These are phyloP conservation scores for Pseudozyma sp. DNA, from an alignment of 1,284 basidiomycete species.

Conservation along the genomic window DNA sequence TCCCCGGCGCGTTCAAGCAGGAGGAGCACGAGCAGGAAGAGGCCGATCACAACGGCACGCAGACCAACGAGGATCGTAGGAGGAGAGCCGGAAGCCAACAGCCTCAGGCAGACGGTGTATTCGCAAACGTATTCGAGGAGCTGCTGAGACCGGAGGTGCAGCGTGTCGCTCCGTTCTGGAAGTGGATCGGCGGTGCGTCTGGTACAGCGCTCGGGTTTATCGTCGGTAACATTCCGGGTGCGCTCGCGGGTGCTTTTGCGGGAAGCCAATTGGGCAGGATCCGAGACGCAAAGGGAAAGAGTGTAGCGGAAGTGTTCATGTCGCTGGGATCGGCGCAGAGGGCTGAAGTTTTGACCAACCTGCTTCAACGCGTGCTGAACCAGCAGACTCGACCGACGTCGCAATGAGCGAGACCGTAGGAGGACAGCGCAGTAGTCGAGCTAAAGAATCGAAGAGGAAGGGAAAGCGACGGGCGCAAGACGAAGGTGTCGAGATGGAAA, in stretches of 20 bases:
- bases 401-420: slow-evolving; percentile 12
- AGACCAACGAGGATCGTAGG: slow-evolving; percentile 14
- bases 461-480: neutral
- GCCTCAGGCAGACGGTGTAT: slow-evolving; percentile 58
- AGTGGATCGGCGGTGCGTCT: slow-evolving; percentile 61
- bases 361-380: slow-evolving; percentile 85
- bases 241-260: slow-evolving; percentile 62
- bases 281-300: slow-evolving; percentile 67
- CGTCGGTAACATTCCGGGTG: slow-evolving; percentile 54
- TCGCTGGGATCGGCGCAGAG: slow-evolving; percentile 83
- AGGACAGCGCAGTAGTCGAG: slow-evolving; percentile 4
- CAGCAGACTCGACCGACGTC: slow-evolving; percentile 36
- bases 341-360: slow-evolving; percentile 81
- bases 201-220: slow-evolving; percentile 65
- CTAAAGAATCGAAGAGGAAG: slow-evolving; percentile 3
- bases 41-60: slow-evolving; percentile 1
- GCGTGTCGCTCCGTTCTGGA: slow-evolving; percentile 51
- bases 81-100: slow-evolving; percentile 26
- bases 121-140: slow-evolving; percentile 66
- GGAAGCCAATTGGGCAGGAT: slow-evolving; percentile 65
- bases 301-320: slow-evolving; percentile 78
- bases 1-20: slow-evolving; percentile 42
- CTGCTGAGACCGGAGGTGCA: slow-evolving; percentile 66
- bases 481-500: neutral
- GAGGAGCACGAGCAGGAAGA: slow-evolving; percentile 17